These are phyloP conservation scores for Daldinia eschscholtzii DNA, from an alignment of 2,329 filamentous ascomycete species.

Conservation along the genomic window DNA sequence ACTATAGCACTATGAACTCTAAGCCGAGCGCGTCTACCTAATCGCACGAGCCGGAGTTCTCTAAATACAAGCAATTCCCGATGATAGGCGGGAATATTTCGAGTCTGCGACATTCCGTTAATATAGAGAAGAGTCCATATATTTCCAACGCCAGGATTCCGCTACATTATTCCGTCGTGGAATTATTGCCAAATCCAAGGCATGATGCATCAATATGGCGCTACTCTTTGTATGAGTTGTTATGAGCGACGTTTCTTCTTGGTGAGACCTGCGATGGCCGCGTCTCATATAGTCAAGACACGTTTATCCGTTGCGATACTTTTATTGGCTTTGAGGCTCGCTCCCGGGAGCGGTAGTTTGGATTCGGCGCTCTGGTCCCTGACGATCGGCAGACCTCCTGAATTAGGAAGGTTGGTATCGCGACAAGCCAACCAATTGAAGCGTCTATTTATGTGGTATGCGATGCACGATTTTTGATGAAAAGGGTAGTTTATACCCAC, in stretches of 20 bases:
- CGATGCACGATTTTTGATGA: constrained; percentile 29
- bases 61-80: not conserved
- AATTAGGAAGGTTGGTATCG: constrained; percentile 41
- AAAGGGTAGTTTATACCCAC: constrained; percentile 16
- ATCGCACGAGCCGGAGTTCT: not conserved
- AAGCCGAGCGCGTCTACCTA: not conserved
- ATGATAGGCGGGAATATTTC: not conserved
- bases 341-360: constrained; percentile 9
- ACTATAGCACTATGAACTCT: not conserved
- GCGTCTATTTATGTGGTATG: constrained; percentile 17
- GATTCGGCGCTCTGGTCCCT: constrained; percentile 30
- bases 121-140: not conserved
- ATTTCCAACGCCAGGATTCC: constrained; percentile 3
- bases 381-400: constrained; percentile 37
- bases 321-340: constrained; percentile 33
- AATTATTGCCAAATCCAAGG: not conserved
- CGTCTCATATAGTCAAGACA: constrained; percentile 16
- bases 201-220: constrained; percentile 4
- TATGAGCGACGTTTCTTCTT: constrained; percentile 8
- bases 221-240: constrained; percentile 1
- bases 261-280: constrained; percentile 1
- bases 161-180: constrained; percentile 4
- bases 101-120: not conserved
- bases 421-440: constrained; percentile 31
- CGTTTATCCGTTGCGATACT: constrained; percentile 33